Evolutionary conservation across 2,329 filamentous ascomycete species (phyloP), one percentile per base, ranked within the genome.

Genomic region (Cladophialophora bantiana): DNA sequence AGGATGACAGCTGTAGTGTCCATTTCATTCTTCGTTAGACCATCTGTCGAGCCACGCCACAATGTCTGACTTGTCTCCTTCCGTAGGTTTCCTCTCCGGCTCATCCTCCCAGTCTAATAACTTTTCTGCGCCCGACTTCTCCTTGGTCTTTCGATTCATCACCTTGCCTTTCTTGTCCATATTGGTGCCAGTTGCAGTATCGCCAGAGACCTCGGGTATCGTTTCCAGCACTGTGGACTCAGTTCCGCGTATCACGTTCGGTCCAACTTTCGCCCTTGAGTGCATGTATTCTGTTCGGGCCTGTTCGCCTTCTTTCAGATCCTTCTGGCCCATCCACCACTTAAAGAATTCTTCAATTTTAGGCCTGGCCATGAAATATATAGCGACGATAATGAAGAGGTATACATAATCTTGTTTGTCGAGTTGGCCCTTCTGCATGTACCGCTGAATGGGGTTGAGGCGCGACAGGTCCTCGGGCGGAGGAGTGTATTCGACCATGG

Each of bases 101-200:
- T 71, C 70, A 56, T 72, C 71, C n/a, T 73, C 71, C 71, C 71
- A 73, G 52, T 73, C 70, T 20, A 73, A 40, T n/a, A 72, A 63
- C 60, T 71, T 68, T 15, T 73, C 71, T 55, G 50, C 52, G 38
- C 59, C 66, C 15, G 70, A 68, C 61, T 71, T 73, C 31, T 70
- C 70, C 48, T 71, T 72, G 26, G 68, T 70, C 66, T 71, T 73
- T 4, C 71, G 63, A 42, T 73, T 71, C 12, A 61, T 35, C n/a
- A 67, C 68, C 13, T 64, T 61, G 20, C 64, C 63, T 40, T 62
- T 65, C 34, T 64, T 64, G 31, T 63, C 63, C 31, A 60, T 15
- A 26, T 59, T 58, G 50, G 59, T 68, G 13, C 68, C 68, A 4
- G 68, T 61, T 12, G 68, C 45, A 18, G 48, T 57, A 53, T 68